Evolutionary conservation across 1,284 basidiomycete species (phyloP), one percentile per base, ranked within the genome.

Genomic region (Ceratobasidium sp.): DNA sequence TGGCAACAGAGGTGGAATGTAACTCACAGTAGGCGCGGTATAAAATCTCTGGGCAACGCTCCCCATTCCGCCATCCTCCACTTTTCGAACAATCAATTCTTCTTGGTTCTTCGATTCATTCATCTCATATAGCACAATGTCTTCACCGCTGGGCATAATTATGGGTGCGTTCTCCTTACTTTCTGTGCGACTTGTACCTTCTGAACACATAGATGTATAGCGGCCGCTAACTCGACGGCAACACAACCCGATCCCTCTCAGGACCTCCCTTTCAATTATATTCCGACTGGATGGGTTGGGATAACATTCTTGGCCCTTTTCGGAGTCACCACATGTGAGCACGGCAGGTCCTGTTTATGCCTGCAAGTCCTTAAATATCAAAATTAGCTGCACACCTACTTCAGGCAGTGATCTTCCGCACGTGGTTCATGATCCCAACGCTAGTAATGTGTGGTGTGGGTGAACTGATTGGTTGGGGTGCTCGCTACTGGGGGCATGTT

Each of bases 341-440:
- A 6, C 17, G 12, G n/a, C 23, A 20, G 33, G 23, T 9, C 54
- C 4, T 20, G 26, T 13, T 10, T 38, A 38, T 50, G 38, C 9
- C 20, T 42, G 2, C 12, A 3, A 23, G 1, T 50, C n/a, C 10
- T 46, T 38, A 40, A 64, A n/a, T 1, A 15, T 64, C 42, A 15
- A 10, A 86, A 78, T 86, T 68, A 81, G 82, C 80, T 40, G 33
- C 77, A 5, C 83, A 83, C 61, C 9, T 83, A 17, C 48, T 79
- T 6, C 81, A 83, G 64, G 81, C 80, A 1, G 44, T 82, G 3
- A 80, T 66, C 57, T 81, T 78, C 42, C 79, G 79, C 23, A 79
- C 73, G 38, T 82, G 80, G 79, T 84, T 81, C 80, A 79, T 81
- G 12, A 50, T 84, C 7, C 79, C 79, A 7, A 84, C 83, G 1